Percentiles rank a stretch among this genome's conserved stretches.
Evolutionary conservation across 192 early-diverging fungal species (phyloP).

Genomic region (Backusella psychrophila): DNA sequence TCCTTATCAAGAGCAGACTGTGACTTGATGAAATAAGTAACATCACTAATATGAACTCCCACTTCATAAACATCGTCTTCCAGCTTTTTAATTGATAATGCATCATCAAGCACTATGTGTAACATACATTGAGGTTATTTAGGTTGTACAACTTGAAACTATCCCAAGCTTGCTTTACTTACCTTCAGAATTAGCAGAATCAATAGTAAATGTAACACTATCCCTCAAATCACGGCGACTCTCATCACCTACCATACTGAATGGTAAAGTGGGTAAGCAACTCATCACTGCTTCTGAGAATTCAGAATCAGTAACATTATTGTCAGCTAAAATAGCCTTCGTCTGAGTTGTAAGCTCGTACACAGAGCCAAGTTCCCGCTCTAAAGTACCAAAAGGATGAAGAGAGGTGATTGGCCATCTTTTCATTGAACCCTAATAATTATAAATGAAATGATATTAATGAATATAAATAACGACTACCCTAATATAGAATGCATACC

Average conservation of each 20-base stretch:
- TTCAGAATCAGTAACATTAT: conserved; percentile 64
- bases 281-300: conserved; percentile 73
- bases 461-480: not conserved
- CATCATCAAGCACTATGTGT: conserved; percentile 63
- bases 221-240: conserved; percentile 70
- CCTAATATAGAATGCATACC: conserved; percentile 23
- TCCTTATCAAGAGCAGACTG: conserved; percentile 91
- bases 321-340: conserved; percentile 72
- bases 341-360: conserved; percentile 79
- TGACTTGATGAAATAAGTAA: conserved; percentile 92
- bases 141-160: not conserved
- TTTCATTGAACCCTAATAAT: conserved; percentile 54
- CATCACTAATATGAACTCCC: conserved; percentile 88
- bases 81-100: conserved; percentile 59
- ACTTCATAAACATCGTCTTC: conserved; percentile 78
- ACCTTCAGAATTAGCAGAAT: conserved; percentile 76
- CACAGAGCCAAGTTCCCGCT: conserved; percentile 69
- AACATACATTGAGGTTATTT: not conserved
- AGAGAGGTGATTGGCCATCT: conserved; percentile 66
- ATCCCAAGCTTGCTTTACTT: not conserved
- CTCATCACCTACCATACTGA: conserved; percentile 58
- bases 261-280: conserved; percentile 75
- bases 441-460: not conserved
- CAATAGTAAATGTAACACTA: conserved; percentile 81
- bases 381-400: conserved; percentile 70